phyloP scores from a whole-genome alignment of 805 yeast species.

The Vanderwaltozyma verrucispora region DNA sequence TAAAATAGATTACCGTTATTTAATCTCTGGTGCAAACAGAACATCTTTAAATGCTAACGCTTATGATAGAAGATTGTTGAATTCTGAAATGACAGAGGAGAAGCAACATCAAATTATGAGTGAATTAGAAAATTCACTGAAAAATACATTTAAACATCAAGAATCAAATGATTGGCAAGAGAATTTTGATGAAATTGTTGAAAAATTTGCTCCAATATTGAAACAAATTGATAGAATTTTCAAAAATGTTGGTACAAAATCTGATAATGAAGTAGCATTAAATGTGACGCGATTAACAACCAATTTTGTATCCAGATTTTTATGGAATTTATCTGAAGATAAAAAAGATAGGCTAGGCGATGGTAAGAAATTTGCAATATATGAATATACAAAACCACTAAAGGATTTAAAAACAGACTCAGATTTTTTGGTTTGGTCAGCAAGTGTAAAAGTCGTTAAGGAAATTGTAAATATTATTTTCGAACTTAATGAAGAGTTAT shows the following conservation, averaged over 20 bases:
- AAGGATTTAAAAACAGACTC: conserved; percentile 29
- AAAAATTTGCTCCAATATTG: conserved; percentile 44
- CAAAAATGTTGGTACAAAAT: conserved; percentile 5
- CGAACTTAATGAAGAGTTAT: conserved; percentile 26
- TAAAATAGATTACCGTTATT: conserved; percentile 40
- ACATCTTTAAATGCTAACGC: conserved; percentile 42
- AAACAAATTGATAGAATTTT: conserved; percentile 33
- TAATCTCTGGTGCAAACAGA: conserved; percentile 43
- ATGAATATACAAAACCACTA: conserved; percentile 39
- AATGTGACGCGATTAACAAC: conserved; percentile 34
- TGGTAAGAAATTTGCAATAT: conserved; percentile 31
- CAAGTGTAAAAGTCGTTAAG: conserved; percentile 33
- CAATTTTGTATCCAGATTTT: conserved; percentile 38
- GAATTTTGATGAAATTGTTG: conserved; percentile 36
- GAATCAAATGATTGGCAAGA: conserved; percentile 44
- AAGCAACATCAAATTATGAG: conserved; percentile 29
- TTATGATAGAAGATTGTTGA: conserved; percentile 31
- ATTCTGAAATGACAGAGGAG: conserved; percentile 29
- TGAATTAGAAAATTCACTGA: conserved; percentile 26
- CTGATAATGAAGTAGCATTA: conserved; percentile 11
- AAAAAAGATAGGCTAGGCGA: conserved; percentile 8
- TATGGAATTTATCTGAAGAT: too few species aligned
- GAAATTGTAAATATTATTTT: conserved; percentile 30
- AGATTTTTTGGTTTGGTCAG: conserved; percentile 40
- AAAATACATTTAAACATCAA: conserved; percentile 30